phyloP scores from a whole-genome alignment of 352 stramenopile genomes.

The Phytophthora parvispora region DNA sequence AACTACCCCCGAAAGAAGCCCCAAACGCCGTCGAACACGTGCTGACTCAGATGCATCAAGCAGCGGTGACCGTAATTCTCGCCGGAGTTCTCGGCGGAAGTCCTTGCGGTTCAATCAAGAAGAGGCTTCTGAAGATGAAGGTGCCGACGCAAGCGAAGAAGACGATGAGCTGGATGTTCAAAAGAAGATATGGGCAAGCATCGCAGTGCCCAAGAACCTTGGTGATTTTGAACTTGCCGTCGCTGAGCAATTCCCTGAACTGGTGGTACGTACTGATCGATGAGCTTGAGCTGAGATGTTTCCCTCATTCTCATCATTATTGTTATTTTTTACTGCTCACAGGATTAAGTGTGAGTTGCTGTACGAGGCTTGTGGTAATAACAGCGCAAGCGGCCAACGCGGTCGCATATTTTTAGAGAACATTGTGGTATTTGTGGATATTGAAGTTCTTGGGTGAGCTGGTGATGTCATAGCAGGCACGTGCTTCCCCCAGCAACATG shows the following conservation, averaged over 20 bases:
- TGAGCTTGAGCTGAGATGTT: background rate
- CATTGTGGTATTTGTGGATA: constrained; percentile 14
- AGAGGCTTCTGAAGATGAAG: constrained; percentile 20
- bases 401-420: constrained; percentile 40
- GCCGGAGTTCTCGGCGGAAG: constrained; percentile 30
- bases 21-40: constrained; percentile 39
- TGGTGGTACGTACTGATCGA: constrained; percentile 46
- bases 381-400: constrained; percentile 20
- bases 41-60: constrained; percentile 27
- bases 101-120: constrained; percentile 30
- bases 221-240: constrained; percentile 56
- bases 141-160: constrained; percentile 11
- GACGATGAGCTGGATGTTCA: constrained; percentile 15
- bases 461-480: constrained; percentile 6
- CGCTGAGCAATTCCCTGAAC: constrained; percentile 44
- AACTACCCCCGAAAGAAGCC: constrained; percentile 23
- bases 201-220: constrained; percentile 29
- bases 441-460: constrained; percentile 1
- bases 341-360: constrained; percentile 31
- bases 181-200: constrained; percentile 32
- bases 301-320: background rate
- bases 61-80: constrained; percentile 16
- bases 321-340: constrained; percentile 3
- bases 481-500: constrained; percentile 15
- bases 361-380: constrained; percentile 17